Evolutionary conservation across 2,329 filamentous ascomycete genomes (phyloP).

Genomic region (Xylaria hypoxylon): DNA sequence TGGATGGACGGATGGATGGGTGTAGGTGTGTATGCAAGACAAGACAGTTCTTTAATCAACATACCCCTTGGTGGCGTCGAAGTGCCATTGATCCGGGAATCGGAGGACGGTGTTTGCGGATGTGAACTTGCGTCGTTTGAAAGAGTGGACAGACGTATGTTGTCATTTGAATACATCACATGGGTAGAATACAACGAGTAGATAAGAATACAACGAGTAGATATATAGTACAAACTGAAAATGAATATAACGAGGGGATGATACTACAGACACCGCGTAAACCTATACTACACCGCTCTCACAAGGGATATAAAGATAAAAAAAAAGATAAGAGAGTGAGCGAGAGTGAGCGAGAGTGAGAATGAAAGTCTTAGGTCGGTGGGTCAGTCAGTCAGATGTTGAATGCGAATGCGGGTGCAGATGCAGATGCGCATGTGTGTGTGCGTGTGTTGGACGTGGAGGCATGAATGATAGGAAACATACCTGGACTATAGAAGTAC

Average conservation of each 20-base stretch:
- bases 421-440: slow-evolving; percentile 1
- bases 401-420: background rate
- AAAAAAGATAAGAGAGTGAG: background rate
- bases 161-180: slow-evolving; percentile 45
- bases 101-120: slow-evolving; percentile 42
- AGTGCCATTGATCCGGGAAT: slow-evolving; percentile 44
- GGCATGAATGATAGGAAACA: too few species aligned
- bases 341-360: slow-evolving; percentile 3
- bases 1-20: background rate
- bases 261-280: slow-evolving; percentile 9
- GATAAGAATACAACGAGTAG: background rate
- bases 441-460: too few species aligned
- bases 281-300: background rate
- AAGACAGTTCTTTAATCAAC: background rate
- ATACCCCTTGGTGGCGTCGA: slow-evolving; percentile 26
- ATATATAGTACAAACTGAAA: background rate
- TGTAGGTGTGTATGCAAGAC: background rate
- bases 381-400: slow-evolving; percentile 7
- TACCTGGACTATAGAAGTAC: too few species aligned
- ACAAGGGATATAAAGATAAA: slow-evolving; percentile 2
- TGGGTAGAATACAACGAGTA: background rate
- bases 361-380: slow-evolving; percentile 9
- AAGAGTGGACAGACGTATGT: slow-evolving; percentile 47
- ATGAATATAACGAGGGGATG: slow-evolving; percentile 15
- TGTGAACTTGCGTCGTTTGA: slow-evolving; percentile 34